Conservation (phyloP, 2,329 filamentous ascomycete genomes). For the Pseudogymnoascus sp. region DNA sequence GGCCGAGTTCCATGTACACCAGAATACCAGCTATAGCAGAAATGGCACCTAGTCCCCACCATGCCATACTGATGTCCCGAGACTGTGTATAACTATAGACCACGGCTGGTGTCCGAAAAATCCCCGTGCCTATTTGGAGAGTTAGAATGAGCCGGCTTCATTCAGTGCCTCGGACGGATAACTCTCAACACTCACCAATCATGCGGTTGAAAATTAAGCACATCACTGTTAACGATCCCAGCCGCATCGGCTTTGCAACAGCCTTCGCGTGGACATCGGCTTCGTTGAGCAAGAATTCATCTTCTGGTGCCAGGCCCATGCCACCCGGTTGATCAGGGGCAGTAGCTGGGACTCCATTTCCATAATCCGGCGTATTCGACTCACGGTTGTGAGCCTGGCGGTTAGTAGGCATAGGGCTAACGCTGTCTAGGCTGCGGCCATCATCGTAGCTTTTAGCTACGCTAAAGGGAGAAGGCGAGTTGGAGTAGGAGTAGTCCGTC, state of each 20-base stretch:
- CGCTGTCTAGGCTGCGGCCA: not conserved
- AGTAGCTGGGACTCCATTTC: not conserved
- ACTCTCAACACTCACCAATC: not conserved
- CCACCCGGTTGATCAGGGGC: slow-evolving; percentile 3
- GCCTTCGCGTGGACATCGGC: slow-evolving; percentile 13
- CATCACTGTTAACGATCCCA: slow-evolving; percentile 16
- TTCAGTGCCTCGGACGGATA: not conserved
- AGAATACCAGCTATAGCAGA: slow-evolving; percentile 12
- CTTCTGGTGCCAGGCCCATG: slow-evolving; percentile 6
- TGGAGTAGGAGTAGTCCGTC: not conserved
- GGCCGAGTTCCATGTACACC: slow-evolving; percentile 36
- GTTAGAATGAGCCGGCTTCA: not conserved
- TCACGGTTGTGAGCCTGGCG: not conserved
- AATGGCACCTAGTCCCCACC: slow-evolving; percentile 15
- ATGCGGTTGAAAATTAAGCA: slow-evolving; percentile 14
- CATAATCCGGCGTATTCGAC: not conserved
- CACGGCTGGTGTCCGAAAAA: slow-evolving; percentile 12
- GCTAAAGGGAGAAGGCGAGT: not conserved
- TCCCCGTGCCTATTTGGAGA: slow-evolving; percentile 11
- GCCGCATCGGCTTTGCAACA: slow-evolving; percentile 14
- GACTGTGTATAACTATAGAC: slow-evolving; percentile 12
- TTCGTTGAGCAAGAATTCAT: slow-evolving; percentile 4
- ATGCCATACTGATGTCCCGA: slow-evolving; percentile 11
- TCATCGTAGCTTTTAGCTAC: not conserved
- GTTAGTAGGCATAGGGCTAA: not conserved